Evolutionary conservation across 2,329 filamentous ascomycete genomes (phyloP).

Genomic region (Hortaea sp.): DNA sequence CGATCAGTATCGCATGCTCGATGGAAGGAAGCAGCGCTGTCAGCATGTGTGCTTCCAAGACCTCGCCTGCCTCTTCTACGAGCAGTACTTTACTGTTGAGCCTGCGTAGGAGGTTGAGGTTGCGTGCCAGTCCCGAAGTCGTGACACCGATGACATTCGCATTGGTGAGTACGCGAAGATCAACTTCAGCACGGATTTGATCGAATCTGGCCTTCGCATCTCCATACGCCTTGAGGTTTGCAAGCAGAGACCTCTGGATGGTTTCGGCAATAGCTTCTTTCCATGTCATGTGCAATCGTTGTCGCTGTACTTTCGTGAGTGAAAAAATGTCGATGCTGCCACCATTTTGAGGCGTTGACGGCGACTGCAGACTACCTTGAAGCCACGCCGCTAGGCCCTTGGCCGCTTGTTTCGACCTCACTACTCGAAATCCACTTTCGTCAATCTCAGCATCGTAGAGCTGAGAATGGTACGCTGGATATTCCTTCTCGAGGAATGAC

Average conservation of each 20-base stretch:
- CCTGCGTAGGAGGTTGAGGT: conserved; percentile 38
- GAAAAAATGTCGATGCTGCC: no score
- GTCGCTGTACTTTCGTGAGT: no score
- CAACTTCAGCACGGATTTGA: conserved; percentile 27
- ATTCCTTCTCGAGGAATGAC: conserved; percentile 7
- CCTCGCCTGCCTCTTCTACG: conserved; percentile 56
- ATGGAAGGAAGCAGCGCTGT: conserved; percentile 49
- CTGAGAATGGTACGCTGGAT: conserved; percentile 12
- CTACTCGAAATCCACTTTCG: conserved; percentile 13
- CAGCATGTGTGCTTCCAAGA: conserved; percentile 54
- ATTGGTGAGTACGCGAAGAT: conserved; percentile 28
- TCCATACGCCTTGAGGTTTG: no score
- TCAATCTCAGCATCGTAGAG: conserved; percentile 15
- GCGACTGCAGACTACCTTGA: no score
- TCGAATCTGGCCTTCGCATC: conserved; percentile 10
- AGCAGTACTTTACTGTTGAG: conserved; percentile 15
- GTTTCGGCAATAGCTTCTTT: no score
- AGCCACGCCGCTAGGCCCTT: no score
- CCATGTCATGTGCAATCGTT: no score
- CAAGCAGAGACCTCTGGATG: no score
- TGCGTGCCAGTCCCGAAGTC: conserved; percentile 48
- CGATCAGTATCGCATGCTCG: conserved; percentile 55
- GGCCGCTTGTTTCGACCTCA: not conserved
- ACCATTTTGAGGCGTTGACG: no score
- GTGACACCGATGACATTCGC: conserved; percentile 50